Conservation (phyloP, 352 stramenopile species). For the Lagenidium giganteum region DNA sequence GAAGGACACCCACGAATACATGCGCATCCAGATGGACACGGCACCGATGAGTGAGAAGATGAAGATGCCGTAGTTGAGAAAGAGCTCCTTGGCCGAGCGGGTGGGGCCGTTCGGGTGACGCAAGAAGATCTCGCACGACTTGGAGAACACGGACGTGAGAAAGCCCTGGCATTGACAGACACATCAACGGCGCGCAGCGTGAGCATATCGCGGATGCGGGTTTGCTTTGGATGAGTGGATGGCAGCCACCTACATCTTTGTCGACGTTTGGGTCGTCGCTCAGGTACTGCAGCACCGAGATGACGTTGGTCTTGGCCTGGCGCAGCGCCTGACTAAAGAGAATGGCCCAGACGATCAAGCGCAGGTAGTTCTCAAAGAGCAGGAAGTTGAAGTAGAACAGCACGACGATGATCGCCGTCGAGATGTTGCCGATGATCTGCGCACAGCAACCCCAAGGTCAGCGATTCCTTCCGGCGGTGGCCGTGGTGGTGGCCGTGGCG, state of each 20-base stretch:
- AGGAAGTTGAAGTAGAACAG: slow-evolving; percentile 90
- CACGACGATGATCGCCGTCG: slow-evolving; percentile 77
- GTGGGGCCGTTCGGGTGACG: slow-evolving; percentile 55
- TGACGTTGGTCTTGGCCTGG: slow-evolving; percentile 82
- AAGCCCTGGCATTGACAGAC: slow-evolving; percentile 43
- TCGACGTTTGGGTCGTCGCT: slow-evolving; percentile 74
- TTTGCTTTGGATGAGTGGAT: too few species aligned
- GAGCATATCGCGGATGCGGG: too few species aligned
- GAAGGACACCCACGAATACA: slow-evolving; percentile 81
- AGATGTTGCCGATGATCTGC: slow-evolving; percentile 84
- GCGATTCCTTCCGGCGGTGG: neutral
- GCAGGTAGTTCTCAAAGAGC: slow-evolving; percentile 86
- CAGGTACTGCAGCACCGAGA: slow-evolving; percentile 79
- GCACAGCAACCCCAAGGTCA: too few species aligned
- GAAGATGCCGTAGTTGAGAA: slow-evolving; percentile 87
- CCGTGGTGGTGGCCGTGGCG: neutral
- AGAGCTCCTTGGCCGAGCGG: slow-evolving; percentile 74
- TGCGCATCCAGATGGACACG: slow-evolving; percentile 82
- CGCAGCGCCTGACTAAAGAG: slow-evolving; percentile 82
- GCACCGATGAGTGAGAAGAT: slow-evolving; percentile 78
- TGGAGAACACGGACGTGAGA: slow-evolving; percentile 73
- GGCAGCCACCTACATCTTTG: slow-evolving; percentile 38
- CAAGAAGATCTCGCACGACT: slow-evolving; percentile 73
- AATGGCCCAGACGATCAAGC: slow-evolving; percentile 84
- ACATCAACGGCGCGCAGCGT: neutral